Percentiles rank a stretch among this genome's conserved stretches.
These are phyloP conservation scores for Achaetomiella virescens DNA, from an alignment of 495 filamentous ascomycete species.

Conservation along the genomic window DNA sequence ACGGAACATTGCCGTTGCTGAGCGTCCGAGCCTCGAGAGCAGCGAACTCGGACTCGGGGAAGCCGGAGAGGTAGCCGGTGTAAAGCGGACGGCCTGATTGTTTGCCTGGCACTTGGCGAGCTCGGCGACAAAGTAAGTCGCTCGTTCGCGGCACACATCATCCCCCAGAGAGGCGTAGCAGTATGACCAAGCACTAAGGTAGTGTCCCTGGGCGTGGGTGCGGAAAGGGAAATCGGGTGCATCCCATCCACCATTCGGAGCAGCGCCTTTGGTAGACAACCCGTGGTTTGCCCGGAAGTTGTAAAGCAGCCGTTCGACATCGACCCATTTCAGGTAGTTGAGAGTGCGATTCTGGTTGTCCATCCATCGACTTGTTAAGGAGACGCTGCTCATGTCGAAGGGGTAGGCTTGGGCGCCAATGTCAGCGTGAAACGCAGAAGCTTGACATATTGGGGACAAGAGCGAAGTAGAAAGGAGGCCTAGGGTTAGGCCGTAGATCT, in stretches of 20 bases:
- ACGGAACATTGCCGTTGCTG: conserved; percentile 17
- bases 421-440: too few relatives aligned
- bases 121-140: conserved; percentile 30
- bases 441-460: too few relatives aligned
- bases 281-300: conserved; percentile 33
- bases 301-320: conserved; percentile 33
- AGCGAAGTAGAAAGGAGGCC: too few relatives aligned
- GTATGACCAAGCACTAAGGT: conserved; percentile 28
- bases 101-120: conserved; percentile 35
- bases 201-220: conserved; percentile 33
- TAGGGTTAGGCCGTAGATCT: too few relatives aligned
- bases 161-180: conserved; percentile 19
- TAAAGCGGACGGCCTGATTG: conserved; percentile 27
- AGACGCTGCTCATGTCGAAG: conserved; percentile 29
- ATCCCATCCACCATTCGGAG: conserved; percentile 34
- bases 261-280: conserved; percentile 27
- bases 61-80: conserved; percentile 31
- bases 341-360: conserved; percentile 34
- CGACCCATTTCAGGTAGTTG: conserved; percentile 31
- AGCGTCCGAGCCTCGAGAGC: conserved; percentile 20
- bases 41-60: conserved; percentile 34
- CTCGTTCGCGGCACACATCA: conserved; percentile 26
- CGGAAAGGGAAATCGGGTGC: conserved; percentile 36
- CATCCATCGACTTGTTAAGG: conserved; percentile 28
- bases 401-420: too few relatives aligned